Evolutionary conservation across 2,329 filamentous ascomycete genomes (phyloP).

Genomic region (Hypoxylon sp.): DNA sequence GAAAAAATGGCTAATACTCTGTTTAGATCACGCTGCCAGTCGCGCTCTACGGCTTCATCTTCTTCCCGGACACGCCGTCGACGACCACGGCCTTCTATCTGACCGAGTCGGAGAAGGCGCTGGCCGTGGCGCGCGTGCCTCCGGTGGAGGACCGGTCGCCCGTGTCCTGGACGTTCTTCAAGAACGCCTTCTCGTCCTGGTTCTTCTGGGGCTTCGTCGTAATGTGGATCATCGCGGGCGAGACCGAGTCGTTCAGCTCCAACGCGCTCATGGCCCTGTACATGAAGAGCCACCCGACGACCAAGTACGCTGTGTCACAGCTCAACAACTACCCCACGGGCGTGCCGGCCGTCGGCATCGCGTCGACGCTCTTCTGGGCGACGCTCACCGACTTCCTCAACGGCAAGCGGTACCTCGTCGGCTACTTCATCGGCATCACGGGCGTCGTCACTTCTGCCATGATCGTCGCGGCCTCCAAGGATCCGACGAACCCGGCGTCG

Average conservation of each 20-base stretch:
- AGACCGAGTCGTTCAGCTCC: constrained; percentile 76
- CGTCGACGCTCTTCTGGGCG: constrained; percentile 75
- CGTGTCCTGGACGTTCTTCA: constrained; percentile 62
- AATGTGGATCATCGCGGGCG: constrained; percentile 77
- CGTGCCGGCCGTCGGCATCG: constrained; percentile 67
- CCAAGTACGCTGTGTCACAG: constrained; percentile 59
- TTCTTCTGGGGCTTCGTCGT: constrained; percentile 75
- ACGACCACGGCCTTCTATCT: constrained; percentile 64
- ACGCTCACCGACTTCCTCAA: constrained; percentile 73
- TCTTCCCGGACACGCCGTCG: constrained; percentile 65
- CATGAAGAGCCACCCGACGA: constrained; percentile 61
- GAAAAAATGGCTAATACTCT: constrained; percentile 8
- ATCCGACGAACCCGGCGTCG: constrained; percentile 54
- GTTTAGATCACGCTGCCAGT: constrained; percentile 64
- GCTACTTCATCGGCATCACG: constrained; percentile 74
- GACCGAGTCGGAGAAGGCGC: constrained; percentile 50
- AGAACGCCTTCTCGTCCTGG: constrained; percentile 68
- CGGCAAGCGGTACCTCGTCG: constrained; percentile 73
- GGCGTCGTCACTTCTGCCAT: constrained; percentile 72
- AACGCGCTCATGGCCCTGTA: constrained; percentile 69
- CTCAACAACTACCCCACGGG: constrained; percentile 69
- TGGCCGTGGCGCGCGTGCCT: constrained; percentile 57
- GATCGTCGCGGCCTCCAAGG: constrained; percentile 65
- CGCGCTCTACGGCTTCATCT: constrained; percentile 64
- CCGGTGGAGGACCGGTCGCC: constrained; percentile 56